Evolutionary conservation across 2,329 filamentous ascomycete genomes (phyloP), one percentile per base, ranked within the genome.

Genomic region (Aspergillus ochraceus): DNA sequence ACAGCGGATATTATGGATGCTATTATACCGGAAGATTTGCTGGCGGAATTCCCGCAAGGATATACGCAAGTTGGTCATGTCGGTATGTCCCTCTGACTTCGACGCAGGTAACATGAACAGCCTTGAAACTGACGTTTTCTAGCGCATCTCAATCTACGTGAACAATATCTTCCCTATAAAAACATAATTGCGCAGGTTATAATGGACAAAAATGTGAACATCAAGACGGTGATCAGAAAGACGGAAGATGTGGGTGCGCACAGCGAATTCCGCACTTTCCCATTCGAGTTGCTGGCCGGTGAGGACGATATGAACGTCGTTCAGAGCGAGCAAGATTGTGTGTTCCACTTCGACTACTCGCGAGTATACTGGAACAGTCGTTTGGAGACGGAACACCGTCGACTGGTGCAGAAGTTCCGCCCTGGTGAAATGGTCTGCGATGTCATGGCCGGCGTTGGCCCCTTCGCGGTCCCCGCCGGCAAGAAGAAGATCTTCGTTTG

Each of bases 351-450:
- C 76, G 91, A 99, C 80, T 99, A 96, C 76, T 86, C 90, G 63
- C 96, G 96, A 68, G 95, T 99, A 4, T 99, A 99, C 82, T 99
- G 94, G 94, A 99, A 99, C 78, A 92, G 88, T 70, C 88, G 94
- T 66, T 85, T 99, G 14, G 89, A 96, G 70, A 90, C 88, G 0
- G 95, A 99, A 77, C 95, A 99, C 77, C 87, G 89, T 64, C 84
- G 95, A 3, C 81, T 98, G 17, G 86, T 94, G 60, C 80, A 84
- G 55, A 78, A 88, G 57, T 97, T 98, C 80, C 80, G 86, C 58
- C 87, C 90, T 6, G 93, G 95, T 45, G 90, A 98, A 71, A 92
- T 92, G 3, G 90, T 98, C 1, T 95, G 90, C 79, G 95, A 99
- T 76, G 90, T 97, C 65, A 99, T 98, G 94, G 94, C 93, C 0